These are phyloP conservation scores for Xylona heveae DNA, from an alignment of 495 filamentous ascomycete genomes.

Conservation along the genomic window DNA sequence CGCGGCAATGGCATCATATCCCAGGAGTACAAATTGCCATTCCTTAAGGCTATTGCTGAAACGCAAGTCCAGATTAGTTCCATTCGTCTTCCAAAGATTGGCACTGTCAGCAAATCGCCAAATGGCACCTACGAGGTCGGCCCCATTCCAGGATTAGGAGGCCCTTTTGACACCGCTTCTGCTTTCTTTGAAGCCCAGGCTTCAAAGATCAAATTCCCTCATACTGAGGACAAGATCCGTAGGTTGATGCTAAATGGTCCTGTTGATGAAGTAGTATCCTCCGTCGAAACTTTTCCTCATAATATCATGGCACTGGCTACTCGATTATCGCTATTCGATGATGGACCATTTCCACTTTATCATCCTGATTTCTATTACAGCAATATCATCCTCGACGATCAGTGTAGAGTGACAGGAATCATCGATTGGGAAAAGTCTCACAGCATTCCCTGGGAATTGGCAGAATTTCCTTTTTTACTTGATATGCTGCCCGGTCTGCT, in stretches of 20 bases:
- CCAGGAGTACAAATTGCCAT: neutral
- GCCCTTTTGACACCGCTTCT: conserved; percentile 10
- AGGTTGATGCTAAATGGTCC: too few species aligned
- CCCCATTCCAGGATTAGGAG: conserved; percentile 10
- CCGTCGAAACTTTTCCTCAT: conserved; percentile 7
- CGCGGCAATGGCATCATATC: neutral
- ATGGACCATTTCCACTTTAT: conserved; percentile 11
- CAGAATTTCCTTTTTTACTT: too few species aligned
- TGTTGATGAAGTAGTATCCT: conserved; percentile 6
- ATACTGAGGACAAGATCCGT: too few species aligned
- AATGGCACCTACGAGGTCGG: conserved; percentile 8
- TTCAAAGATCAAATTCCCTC: conserved; percentile 4
- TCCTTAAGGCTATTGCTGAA: neutral
- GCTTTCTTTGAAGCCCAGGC: conserved; percentile 10
- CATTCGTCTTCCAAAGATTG: conserved; percentile 7
- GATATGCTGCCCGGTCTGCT: too few species aligned
- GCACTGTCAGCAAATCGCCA: conserved; percentile 1
- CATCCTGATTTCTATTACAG: conserved; percentile 16
- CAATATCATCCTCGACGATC: conserved; percentile 16
- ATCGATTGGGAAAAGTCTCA: conserved; percentile 18
- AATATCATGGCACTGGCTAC: conserved; percentile 6
- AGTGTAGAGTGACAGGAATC: conserved; percentile 12
- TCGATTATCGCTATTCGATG: conserved; percentile 5
- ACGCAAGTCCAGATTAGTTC: conserved; percentile 7
- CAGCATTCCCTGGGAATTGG: conserved; percentile 12